Percentiles rank a stretch among this genome's conserved stretches.
Evolutionary conservation across 176 grass and related monocot genomes (phyloP).

Genomic region (Triticum turgidum): DNA sequence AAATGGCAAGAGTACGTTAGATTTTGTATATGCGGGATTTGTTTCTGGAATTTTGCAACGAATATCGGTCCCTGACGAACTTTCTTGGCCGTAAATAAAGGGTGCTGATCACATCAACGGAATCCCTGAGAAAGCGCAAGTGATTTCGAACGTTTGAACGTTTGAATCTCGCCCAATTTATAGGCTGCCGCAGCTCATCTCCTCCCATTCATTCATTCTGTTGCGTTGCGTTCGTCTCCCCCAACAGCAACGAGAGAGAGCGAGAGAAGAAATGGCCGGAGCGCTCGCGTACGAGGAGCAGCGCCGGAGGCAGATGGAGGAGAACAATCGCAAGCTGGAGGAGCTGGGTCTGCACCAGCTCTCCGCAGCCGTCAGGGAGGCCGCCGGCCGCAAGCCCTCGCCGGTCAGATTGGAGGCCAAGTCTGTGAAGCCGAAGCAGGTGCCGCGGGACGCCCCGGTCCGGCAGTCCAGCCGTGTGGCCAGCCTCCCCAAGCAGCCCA

Average conservation of each 20-base stretch:
- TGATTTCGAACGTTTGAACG: not conserved
- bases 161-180: slow-evolving; percentile 24
- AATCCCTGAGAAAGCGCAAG: too few species aligned
- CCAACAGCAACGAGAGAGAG: not conserved
- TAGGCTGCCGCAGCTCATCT: not conserved
- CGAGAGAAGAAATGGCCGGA: slow-evolving; percentile 24
- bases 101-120: too few species aligned
- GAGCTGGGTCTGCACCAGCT: slow-evolving; percentile 72
- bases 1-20: too few species aligned
- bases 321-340: slow-evolving; percentile 69
- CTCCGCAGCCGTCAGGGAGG: slow-evolving; percentile 45
- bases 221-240: not conserved
- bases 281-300: slow-evolving; percentile 61
- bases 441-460: not conserved
- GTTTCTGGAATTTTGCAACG: too few species aligned
- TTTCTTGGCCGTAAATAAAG: too few species aligned
- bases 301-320: slow-evolving; percentile 60
- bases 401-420: slow-evolving; percentile 55
- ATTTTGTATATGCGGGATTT: too few species aligned
- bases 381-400: slow-evolving; percentile 54
- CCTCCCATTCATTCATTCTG: not conserved
- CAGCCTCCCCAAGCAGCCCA: slow-evolving; percentile 37
- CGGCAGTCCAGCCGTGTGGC: slow-evolving; percentile 57
- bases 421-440: slow-evolving; percentile 50
- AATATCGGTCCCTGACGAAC: too few species aligned